These are phyloP conservation scores for Stygiomarasmius scandens DNA, from an alignment of 1,284 basidiomycete genomes.

Conservation along the genomic window DNA sequence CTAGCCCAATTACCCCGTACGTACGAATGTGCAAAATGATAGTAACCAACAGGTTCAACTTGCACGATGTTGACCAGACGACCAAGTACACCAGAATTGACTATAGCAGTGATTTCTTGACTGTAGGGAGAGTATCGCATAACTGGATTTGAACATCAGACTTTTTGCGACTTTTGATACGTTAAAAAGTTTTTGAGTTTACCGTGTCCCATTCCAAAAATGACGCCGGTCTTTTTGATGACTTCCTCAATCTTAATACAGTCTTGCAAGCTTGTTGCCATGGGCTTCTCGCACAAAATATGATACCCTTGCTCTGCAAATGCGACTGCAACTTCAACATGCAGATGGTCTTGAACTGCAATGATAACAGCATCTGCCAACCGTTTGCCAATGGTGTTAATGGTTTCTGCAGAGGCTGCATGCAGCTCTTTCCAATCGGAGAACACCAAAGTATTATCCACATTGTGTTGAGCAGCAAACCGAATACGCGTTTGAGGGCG, in stretches of 20 bases:
- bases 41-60: conserved; percentile 78
- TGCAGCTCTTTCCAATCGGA: conserved; percentile 72
- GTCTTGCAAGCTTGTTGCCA: conserved; percentile 76
- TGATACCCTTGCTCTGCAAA: conserved; percentile 83
- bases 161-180: neutral
- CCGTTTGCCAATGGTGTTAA: conserved; percentile 61
- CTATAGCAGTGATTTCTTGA: conserved; percentile 66
- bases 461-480: conserved; percentile 57
- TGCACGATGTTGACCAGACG: conserved; percentile 80
- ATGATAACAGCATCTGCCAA: conserved; percentile 82
- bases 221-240: conserved; percentile 64
- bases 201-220: conserved; percentile 90
- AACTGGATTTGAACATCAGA: conserved; percentile 46
- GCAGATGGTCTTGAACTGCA: conserved; percentile 78
- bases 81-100: conserved; percentile 73
- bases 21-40: conserved; percentile 85
- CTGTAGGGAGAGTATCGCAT: conserved; percentile 86
- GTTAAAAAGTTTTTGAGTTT: conserved; percentile 18
- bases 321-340: conserved; percentile 70
- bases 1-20: conserved; percentile 82
- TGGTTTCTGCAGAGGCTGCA: conserved; percentile 65
- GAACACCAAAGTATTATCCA: conserved; percentile 72
- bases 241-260: conserved; percentile 76
- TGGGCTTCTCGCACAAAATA: conserved; percentile 89
- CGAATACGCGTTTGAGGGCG: conserved; percentile 62